A percentile compares a stretch with the other conserved stretches of the same genome.
phyloP scores from a whole-genome alignment of 1,284 basidiomycete genomes.

The Nidula niveotomentosa region DNA sequence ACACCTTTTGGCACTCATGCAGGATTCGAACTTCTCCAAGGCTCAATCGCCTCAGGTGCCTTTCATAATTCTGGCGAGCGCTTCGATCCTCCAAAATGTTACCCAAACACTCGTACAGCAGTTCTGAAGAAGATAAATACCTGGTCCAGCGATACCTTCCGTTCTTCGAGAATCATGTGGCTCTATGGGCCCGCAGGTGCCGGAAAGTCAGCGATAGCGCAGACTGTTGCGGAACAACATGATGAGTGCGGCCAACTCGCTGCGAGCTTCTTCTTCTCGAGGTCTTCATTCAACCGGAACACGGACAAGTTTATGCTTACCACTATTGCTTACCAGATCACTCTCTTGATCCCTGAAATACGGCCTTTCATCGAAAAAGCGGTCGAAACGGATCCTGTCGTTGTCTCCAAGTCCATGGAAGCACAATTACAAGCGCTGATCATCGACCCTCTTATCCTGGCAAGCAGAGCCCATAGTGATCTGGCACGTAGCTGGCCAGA shows the following conservation, averaged over 20 bases:
- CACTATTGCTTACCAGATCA: neutral
- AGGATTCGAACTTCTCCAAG: too few species aligned
- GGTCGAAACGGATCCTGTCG: neutral
- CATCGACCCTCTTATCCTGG: neutral
- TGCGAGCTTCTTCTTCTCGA: slow-evolving; percentile 1
- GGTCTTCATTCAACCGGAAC: neutral
- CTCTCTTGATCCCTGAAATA: neutral
- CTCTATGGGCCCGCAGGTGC: slow-evolving; percentile 1
- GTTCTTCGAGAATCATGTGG: slow-evolving; percentile 1
- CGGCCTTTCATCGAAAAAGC: neutral
- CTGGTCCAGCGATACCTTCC: neutral
- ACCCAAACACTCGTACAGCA: neutral
- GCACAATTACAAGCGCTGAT: neutral
- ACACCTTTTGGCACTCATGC: too few species aligned
- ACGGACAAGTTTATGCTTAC: neutral
- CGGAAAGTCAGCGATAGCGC: slow-evolving; percentile 1
- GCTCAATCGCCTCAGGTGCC: neutral
- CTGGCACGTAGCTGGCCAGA: neutral
- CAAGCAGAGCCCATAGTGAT: neutral
- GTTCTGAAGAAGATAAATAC: neutral
- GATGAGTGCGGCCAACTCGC: neutral
- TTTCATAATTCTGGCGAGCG: neutral
- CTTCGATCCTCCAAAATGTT: neutral
- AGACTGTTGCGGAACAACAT: neutral
- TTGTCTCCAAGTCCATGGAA: neutral